Percentiles rank a stretch among this genome's conserved stretches.
phyloP scores from a whole-genome alignment of 1,284 basidiomycete species.

The Flammula alnicola region DNA sequence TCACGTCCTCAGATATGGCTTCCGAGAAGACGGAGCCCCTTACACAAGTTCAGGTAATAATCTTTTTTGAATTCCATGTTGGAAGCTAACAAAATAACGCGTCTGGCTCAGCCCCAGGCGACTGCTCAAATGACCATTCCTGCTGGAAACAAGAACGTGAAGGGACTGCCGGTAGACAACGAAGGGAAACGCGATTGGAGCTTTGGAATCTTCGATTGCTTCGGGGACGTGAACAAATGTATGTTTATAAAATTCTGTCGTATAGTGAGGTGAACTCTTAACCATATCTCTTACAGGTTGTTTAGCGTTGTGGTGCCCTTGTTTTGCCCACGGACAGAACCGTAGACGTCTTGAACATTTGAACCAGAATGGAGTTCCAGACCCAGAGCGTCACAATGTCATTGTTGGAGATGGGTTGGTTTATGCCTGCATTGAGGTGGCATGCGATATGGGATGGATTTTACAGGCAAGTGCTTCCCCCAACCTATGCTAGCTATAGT shows the following conservation, averaged over 20 bases:
- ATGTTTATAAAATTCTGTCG: slow-evolving; percentile 14
- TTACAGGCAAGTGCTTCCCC: slow-evolving; percentile 20
- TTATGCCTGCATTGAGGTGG: slow-evolving; percentile 24
- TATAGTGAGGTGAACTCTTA: not conserved
- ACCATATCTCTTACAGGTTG: slow-evolving; percentile 26
- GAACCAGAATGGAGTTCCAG: slow-evolving; percentile 29
- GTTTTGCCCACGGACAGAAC: slow-evolving; percentile 40
- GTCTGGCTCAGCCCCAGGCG: slow-evolving; percentile 21
- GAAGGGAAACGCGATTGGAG: slow-evolving; percentile 47
- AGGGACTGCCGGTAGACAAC: slow-evolving; percentile 34
- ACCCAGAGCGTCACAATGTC: slow-evolving; percentile 35
- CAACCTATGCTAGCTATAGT: too few species aligned
- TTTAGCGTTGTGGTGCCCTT: slow-evolving; percentile 44
- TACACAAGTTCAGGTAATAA: not conserved
- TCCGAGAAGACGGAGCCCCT: not conserved
- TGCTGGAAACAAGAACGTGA: slow-evolving; percentile 37
- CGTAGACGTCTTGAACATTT: slow-evolving; percentile 36
- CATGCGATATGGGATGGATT: slow-evolving; percentile 25
- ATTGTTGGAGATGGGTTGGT: slow-evolving; percentile 32
- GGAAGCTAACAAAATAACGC: not conserved
- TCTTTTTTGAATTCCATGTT: too few species aligned
- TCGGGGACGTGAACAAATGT: slow-evolving; percentile 40
- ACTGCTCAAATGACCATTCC: slow-evolving; percentile 24
- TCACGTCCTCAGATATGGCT: too few species aligned
- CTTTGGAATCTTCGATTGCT: slow-evolving; percentile 40